Evolutionary conservation across 148 eudicot species (phyloP), one percentile per base, ranked within the genome.

Genomic region (Fagopyrum homotropicum): DNA sequence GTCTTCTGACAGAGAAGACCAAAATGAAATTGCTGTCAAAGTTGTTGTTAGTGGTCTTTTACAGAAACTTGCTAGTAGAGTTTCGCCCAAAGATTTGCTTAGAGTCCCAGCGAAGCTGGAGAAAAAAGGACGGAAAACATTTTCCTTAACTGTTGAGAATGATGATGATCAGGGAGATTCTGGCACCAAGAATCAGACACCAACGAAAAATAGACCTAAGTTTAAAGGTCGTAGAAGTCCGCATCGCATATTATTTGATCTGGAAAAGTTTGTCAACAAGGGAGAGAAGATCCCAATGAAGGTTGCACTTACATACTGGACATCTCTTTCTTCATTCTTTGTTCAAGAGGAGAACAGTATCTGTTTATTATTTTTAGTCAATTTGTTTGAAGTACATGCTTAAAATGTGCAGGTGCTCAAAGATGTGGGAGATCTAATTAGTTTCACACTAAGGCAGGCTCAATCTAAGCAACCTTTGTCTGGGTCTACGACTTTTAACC

Each of bases 401-500:
- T 66, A 66, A 66, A 72, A 47, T 19, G 22, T 80, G 80, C 88
- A 96, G 99, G 93, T 90, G 78, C 90, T 87, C 54, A 86, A 87
- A 87, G 94, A 92, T 83, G 85, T 92, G 59, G 86, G 88, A 72
- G 92, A 89, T 73, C 73, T 92, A 75, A 79, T 89, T 79, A 85
- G 80, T 77, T 82, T 85, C 75, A 82, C 90, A 14, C 83, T 92
- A 60, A 90, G 60, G 73, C 91, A 87, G 75, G 89, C 94, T 83
- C 88, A 82, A 75, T 84, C 84, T 79, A 92, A 83, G 61, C 97
- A 88, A 81, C 90, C 88, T 47, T 83, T 95, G 69, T 89, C 92
- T 78, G 97, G 94, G 77, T 85, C 93, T 16, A 96, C 99, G 17
- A 96, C 91, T 26, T 96, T 96, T 81, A 89, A 80, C 77, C 98